Percentiles rank a stretch among this genome's conserved stretches.
Evolutionary conservation across 495 filamentous ascomycete species (phyloP).

Genomic region (Talaromyces wortmannii): DNA sequence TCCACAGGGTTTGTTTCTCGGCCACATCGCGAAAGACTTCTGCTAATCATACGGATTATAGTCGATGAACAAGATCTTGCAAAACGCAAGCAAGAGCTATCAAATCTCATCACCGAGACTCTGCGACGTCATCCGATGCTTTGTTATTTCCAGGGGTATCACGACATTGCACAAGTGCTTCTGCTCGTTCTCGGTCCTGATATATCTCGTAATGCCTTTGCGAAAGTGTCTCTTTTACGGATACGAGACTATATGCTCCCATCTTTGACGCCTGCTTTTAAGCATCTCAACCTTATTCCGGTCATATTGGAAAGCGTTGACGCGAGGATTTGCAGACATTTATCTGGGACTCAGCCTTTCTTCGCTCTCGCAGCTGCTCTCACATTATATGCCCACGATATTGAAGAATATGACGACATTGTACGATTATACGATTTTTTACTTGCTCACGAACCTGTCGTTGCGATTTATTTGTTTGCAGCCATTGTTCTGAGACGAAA

Average conservation of each 20-base stretch:
- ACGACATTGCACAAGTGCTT: constrained; percentile 97
- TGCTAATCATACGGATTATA: constrained; percentile 7
- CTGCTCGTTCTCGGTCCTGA: constrained; percentile 70
- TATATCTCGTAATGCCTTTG: constrained; percentile 48
- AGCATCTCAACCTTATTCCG: constrained; percentile 79
- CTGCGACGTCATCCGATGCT: constrained; percentile 79
- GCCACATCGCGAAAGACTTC: neutral
- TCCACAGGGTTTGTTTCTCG: constrained; percentile 57
- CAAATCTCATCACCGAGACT: constrained; percentile 64
- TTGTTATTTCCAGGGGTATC: constrained; percentile 96
- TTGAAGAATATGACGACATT: constrained; percentile 81
- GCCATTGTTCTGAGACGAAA: constrained; percentile 76
- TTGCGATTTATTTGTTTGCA: constrained; percentile 86
- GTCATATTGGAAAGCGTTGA: constrained; percentile 68
- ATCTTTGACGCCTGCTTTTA: constrained; percentile 69
- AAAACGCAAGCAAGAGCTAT: constrained; percentile 63
- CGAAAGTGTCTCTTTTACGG: constrained; percentile 75
- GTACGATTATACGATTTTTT: constrained; percentile 87
- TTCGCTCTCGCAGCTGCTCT: constrained; percentile 87
- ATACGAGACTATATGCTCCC: constrained; percentile 98
- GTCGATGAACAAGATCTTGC: constrained; percentile 51
- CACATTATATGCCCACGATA: constrained; percentile 93
- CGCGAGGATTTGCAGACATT: constrained; percentile 58
- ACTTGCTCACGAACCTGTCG: constrained; percentile 74
- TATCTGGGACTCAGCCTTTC: constrained; percentile 75